phyloP scores from a whole-genome alignment of 2,329 filamentous ascomycete species.

The Trichoderma breve region DNA sequence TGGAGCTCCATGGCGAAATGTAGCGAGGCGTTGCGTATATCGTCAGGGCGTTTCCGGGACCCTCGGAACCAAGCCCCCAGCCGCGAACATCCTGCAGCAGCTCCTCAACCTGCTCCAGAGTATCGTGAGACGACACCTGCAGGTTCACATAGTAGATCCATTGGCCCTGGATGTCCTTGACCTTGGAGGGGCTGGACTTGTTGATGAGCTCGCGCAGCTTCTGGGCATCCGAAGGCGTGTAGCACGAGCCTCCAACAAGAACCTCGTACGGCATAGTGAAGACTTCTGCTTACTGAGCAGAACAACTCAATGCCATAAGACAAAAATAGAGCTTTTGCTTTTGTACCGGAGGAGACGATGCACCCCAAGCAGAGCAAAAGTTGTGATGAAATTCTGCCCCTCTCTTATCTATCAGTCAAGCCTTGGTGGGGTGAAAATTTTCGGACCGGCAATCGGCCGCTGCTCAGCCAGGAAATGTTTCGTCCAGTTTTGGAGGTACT shows the following conservation, averaged over 20 bases:
- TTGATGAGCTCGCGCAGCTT: slow-evolving; percentile 47
- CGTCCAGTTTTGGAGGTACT: not conserved
- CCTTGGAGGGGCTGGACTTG: slow-evolving; percentile 42
- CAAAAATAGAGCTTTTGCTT: not conserved
- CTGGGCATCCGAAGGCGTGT: slow-evolving; percentile 44
- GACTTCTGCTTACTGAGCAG: slow-evolving; percentile 14
- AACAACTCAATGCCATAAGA: slow-evolving; percentile 12
- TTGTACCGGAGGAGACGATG: slow-evolving; percentile 15
- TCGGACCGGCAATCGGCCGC: slow-evolving; percentile 24
- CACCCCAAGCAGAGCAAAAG: not conserved
- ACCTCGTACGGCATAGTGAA: slow-evolving; percentile 36
- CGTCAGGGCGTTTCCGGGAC: slow-evolving; percentile 49
- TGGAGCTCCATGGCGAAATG: slow-evolving; percentile 96
- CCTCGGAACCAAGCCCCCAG: slow-evolving; percentile 28
- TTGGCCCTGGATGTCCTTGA: slow-evolving; percentile 49
- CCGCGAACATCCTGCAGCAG: slow-evolving; percentile 44
- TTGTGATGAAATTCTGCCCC: slow-evolving; percentile 21
- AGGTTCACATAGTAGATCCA: slow-evolving; percentile 69
- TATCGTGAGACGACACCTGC: slow-evolving; percentile 42
- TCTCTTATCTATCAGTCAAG: slow-evolving; percentile 21
- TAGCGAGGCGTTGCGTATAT: slow-evolving; percentile 78
- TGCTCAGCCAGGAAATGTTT: not conserved
- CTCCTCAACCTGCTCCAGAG: slow-evolving; percentile 47
- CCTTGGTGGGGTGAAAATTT: slow-evolving; percentile 24
- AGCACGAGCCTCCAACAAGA: slow-evolving; percentile 48